A percentile compares a stretch with the other conserved stretches of the same genome.
Conservation (phyloP, 2,329 filamentous ascomycete species). For the Fusarium sp. region DNA sequence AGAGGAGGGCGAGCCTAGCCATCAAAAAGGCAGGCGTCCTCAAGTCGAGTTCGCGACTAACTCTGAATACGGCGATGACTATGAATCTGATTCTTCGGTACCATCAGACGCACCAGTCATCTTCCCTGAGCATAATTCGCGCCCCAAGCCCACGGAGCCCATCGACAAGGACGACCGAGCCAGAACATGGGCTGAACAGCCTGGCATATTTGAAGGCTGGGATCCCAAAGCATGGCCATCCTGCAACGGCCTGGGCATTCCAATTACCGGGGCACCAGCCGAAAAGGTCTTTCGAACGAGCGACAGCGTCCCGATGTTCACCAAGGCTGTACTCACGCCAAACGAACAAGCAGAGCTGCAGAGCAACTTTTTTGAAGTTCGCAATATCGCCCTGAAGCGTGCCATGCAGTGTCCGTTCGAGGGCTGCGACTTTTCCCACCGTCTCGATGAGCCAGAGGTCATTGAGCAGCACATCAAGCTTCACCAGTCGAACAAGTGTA, state of each 20-base stretch:
- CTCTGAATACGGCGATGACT: neutral
- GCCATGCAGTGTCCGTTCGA: conserved; percentile 50
- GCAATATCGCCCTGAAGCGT: conserved; percentile 40
- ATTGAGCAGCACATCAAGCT: conserved; percentile 50
- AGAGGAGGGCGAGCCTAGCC: neutral
- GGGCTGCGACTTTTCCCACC: conserved; percentile 49
- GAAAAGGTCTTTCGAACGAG: conserved; percentile 51
- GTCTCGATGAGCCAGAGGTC: conserved; percentile 39
- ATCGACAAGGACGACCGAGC: conserved; percentile 1
- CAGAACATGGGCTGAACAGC: conserved; percentile 40
- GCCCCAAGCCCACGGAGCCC: neutral
- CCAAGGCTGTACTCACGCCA: conserved; percentile 51
- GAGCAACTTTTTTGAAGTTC: neutral
- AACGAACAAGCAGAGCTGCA: conserved; percentile 52
- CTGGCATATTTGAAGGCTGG: conserved; percentile 30
- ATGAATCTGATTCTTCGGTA: neutral
- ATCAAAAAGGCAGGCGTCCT: neutral
- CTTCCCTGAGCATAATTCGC: neutral
- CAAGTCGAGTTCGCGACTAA: neutral
- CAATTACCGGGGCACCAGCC: conserved; percentile 34
- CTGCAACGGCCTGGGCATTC: conserved; percentile 17
- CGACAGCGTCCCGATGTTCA: conserved; percentile 48
- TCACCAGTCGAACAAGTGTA: conserved; percentile 49
- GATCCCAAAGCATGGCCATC: conserved; percentile 20
- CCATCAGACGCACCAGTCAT: neutral